Percentiles rank a stretch among this genome's conserved stretches.
Conservation (phyloP, 2,329 filamentous ascomycete species). For the Colletotrichum sp. region DNA sequence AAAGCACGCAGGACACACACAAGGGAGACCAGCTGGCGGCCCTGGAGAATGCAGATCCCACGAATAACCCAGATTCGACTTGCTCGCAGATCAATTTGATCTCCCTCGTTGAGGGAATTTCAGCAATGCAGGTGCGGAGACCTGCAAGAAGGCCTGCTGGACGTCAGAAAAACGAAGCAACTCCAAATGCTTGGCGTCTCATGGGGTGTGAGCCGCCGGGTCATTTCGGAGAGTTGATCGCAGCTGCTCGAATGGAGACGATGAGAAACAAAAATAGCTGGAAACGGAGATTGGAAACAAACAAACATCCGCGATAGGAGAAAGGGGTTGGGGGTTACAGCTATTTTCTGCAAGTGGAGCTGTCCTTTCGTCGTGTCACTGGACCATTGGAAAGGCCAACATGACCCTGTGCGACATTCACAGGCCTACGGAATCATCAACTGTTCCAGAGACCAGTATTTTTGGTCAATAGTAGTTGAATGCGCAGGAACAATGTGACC, state of each 20-base stretch:
- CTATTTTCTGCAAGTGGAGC: not conserved
- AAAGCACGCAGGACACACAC: not conserved
- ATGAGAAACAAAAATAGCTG: conserved; percentile 1
- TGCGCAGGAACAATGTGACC: not conserved
- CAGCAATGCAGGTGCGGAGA: not conserved
- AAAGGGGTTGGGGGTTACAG: not conserved
- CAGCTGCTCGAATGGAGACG: not conserved
- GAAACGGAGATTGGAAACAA: not conserved
- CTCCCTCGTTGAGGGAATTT: not conserved
- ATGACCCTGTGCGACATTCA: not conserved
- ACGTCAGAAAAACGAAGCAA: not conserved
- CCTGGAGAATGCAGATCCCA: not conserved
- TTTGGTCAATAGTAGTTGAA: not conserved
- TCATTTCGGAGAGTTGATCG: not conserved
- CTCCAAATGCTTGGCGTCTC: conserved; percentile 9
- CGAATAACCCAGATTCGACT: not conserved
- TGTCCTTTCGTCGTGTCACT: not conserved
- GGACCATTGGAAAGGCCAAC: not conserved
- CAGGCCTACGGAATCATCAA: not conserved
- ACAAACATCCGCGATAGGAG: not conserved
- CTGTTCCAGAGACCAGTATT: not conserved
- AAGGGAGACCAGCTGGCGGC: not conserved
- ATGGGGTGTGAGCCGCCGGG: not conserved
- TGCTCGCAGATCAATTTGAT: not conserved
- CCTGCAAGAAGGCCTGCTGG: not conserved